These are phyloP conservation scores for Apiospora saccharicola DNA, from an alignment of 2,329 filamentous ascomycete species.

Conservation along the genomic window DNA sequence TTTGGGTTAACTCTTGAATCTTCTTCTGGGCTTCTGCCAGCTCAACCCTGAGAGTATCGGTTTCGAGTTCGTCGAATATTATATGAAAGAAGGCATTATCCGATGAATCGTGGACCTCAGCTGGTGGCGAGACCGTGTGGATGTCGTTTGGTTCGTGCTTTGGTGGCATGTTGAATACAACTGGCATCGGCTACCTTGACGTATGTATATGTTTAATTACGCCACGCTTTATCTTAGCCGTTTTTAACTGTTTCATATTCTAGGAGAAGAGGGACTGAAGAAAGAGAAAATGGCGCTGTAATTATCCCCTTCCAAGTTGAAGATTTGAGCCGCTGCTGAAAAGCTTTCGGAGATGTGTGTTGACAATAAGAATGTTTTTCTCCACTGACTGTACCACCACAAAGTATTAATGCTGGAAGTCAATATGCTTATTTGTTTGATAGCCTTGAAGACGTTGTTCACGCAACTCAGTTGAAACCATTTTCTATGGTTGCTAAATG, in stretches of 20 bases:
- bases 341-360: background rate
- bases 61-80: background rate
- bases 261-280: too few relatives aligned
- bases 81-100: background rate
- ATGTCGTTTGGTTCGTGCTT: background rate
- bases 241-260: background rate
- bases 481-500: too few relatives aligned
- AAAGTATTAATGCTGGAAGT: too few relatives aligned
- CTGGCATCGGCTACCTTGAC: background rate
- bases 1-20: background rate
- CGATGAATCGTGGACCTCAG: background rate
- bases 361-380: background rate
- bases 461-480: too few relatives aligned
- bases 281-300: too few relatives aligned
- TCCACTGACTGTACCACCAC: background rate
- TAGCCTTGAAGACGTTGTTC: too few relatives aligned
- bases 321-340: background rate
- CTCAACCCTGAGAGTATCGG: background rate
- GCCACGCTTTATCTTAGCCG: background rate
- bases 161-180: background rate
- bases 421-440: too few relatives aligned
- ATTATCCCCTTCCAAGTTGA: background rate
- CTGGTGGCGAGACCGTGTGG: background rate
- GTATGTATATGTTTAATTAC: too few relatives aligned
- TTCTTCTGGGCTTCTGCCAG: background rate